These are phyloP conservation scores for Dichotomopilus funicola DNA, from an alignment of 2,329 filamentous ascomycete species.

Conservation along the genomic window DNA sequence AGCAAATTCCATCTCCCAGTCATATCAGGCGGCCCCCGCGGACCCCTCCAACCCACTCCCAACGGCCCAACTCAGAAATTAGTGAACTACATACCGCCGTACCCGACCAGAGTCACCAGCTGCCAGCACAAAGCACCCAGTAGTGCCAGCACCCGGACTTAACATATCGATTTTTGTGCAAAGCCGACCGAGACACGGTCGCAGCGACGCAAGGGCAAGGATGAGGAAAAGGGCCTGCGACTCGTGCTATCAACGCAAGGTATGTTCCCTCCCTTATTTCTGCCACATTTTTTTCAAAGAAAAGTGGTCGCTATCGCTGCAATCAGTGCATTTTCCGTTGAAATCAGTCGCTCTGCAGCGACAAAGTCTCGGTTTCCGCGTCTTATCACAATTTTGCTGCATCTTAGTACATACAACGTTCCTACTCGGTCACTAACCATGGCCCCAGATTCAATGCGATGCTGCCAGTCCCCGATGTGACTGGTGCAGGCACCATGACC, in stretches of 20 bases:
- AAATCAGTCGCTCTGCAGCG: neutral
- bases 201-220: neutral
- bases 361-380: neutral
- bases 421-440: slow-evolving; percentile 17
- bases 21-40: neutral
- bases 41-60: neutral
- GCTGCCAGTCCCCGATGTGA: slow-evolving; percentile 38
- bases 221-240: slow-evolving; percentile 38
- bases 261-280: slow-evolving; percentile 20
- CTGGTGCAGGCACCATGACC: slow-evolving; percentile 44
- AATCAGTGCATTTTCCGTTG: neutral
- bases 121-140: no score
- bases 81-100: neutral
- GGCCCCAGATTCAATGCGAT: slow-evolving; percentile 42
- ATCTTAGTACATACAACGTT: no score
- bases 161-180: slow-evolving; percentile 1
- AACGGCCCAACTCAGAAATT: neutral
- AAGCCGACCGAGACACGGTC: neutral
- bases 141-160: no score
- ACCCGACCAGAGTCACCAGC: no score
- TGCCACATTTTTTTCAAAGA: neutral
- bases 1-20: neutral
- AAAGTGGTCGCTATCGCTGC: no score
- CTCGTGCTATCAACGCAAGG: slow-evolving; percentile 44
- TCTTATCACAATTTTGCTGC: no score